Conservation (phyloP, 768 basidiomycete species). For the Trametes villosa region DNA sequence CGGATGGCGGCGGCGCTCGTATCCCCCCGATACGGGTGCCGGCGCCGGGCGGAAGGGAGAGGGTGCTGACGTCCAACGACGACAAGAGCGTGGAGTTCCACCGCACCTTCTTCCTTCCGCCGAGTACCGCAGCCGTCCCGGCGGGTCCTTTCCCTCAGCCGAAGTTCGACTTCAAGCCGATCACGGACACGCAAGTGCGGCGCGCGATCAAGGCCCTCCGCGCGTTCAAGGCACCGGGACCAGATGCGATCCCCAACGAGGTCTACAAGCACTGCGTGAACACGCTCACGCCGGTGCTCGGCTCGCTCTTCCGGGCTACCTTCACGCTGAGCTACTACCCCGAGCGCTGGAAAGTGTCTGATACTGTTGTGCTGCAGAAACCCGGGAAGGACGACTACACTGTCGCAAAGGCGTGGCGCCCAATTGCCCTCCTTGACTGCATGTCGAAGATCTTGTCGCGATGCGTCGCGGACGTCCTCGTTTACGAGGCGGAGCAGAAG, state of each 20-base stretch:
- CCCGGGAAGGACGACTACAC: slow-evolving; percentile 41
- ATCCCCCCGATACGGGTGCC: slow-evolving; percentile 24
- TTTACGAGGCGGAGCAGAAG: slow-evolving; percentile 4
- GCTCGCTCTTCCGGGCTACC: slow-evolving; percentile 34
- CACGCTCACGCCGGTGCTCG: slow-evolving; percentile 32
- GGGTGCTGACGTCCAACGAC: slow-evolving; percentile 17
- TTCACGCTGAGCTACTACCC: slow-evolving; percentile 33
- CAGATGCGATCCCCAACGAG: slow-evolving; percentile 36
- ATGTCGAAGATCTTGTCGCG: slow-evolving; percentile 31
- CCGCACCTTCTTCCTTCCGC: slow-evolving; percentile 35
- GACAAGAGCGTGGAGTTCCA: no score
- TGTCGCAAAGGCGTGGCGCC: slow-evolving; percentile 37
- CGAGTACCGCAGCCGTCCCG: neutral
- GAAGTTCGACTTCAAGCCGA: slow-evolving; percentile 14
- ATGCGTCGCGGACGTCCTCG: slow-evolving; percentile 23
- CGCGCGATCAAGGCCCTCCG: slow-evolving; percentile 34
- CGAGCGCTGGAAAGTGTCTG: slow-evolving; percentile 31
- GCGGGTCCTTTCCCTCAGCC: slow-evolving; percentile 32
- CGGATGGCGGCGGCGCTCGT: slow-evolving; percentile 22
- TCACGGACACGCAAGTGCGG: slow-evolving; percentile 36
- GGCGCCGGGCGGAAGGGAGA: neutral
- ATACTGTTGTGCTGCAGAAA: slow-evolving; percentile 39
- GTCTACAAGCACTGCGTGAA: slow-evolving; percentile 36
- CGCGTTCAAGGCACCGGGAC: slow-evolving; percentile 41
- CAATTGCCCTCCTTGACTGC: slow-evolving; percentile 41